Base-by-base conservation (phyloP, 768 basidiomycete genomes). In the Russula virescens region DNA sequence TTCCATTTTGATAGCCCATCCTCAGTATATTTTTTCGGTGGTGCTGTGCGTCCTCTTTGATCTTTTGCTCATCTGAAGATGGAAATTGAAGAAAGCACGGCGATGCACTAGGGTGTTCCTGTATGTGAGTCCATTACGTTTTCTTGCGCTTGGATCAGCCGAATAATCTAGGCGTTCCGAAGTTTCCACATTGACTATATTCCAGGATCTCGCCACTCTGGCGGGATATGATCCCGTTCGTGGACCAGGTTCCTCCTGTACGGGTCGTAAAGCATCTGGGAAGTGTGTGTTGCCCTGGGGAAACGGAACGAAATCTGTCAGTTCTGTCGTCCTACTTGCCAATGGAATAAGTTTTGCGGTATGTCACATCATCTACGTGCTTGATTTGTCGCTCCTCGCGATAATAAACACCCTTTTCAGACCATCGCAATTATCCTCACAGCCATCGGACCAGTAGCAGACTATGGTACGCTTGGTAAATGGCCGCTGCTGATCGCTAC, bases 351-450 rank as follows among this genome's bases (percentile, higher is more conserved):
- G 84, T 69, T 93, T 91, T 63, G 87, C 87, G 14, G 83, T 87
- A 68, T 55, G 82, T 74, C 0, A 23, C 6, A 23, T 52, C 3
- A 18, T 5, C 25, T 21, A 31, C 14, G 18, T 28, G 21, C 48
- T 34, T 62, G 26, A 48, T 21, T 10, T 31, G 31, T 8, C 31
- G 8, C 31, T 31, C 31, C 5, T 31, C 31, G 8, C 8, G 31
- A 3, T 31, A 31, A 31, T 31, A 8, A 31, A 31, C 31, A 5
- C 43, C 34, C 18, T 16, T 23, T n/a, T 3, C 55, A 86, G 84
- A 75, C 89, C 18, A 90, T 91, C 88, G 91, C 90, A 0, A 65
- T 80, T 35, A 83, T 92, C 50, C 91, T 92, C 74, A 92, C 89
- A 1, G 89, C 88, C 0, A 84, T 93, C 68, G 19, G 74, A 35